A percentile compares a stretch with the other conserved stretches of the same genome.
These are phyloP conservation scores for Candida insectalens DNA, from an alignment of 805 yeast species.

Conservation along the genomic window DNA sequence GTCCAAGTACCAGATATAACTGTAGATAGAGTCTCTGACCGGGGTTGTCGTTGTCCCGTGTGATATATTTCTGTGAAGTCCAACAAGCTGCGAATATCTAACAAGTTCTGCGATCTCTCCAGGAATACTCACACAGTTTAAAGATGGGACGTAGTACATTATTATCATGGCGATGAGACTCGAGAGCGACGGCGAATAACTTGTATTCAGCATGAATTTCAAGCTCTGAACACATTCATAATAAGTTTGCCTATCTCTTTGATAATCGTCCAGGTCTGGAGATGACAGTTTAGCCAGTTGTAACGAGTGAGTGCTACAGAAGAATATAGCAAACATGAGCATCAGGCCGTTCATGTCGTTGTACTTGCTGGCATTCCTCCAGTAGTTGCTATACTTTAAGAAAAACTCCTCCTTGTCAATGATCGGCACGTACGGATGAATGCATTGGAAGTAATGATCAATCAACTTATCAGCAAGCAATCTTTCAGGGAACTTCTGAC, in stretches of 20 bases:
- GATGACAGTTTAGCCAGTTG: constrained; percentile 7
- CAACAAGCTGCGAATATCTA: constrained; percentile 3
- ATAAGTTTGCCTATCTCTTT: background rate
- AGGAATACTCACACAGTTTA: background rate
- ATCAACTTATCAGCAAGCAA: constrained; percentile 8
- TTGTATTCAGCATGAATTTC: background rate
- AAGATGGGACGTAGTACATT: background rate
- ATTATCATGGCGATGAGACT: background rate
- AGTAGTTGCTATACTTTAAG: constrained; percentile 9
- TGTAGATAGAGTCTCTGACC: constrained; percentile 12
- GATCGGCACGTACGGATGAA: constrained; percentile 15
- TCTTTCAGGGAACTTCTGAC: constrained; percentile 5
- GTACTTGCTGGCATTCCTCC: constrained; percentile 6
- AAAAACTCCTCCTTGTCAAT: constrained; percentile 14
- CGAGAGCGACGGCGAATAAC: background rate
- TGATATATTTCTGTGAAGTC: constrained; percentile 11
- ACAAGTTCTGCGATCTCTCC: background rate
- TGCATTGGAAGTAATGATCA: constrained; percentile 11
- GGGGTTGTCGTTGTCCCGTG: no score
- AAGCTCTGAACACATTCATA: background rate
- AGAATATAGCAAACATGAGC: constrained; percentile 12
- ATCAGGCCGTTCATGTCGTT: constrained; percentile 9
- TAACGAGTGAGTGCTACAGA: constrained; percentile 12
- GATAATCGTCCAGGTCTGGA: background rate
- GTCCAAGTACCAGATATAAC: constrained; percentile 14